phyloP scores from a whole-genome alignment of 2,329 filamentous ascomycete genomes.

The Alternaria brassicicola region DNA sequence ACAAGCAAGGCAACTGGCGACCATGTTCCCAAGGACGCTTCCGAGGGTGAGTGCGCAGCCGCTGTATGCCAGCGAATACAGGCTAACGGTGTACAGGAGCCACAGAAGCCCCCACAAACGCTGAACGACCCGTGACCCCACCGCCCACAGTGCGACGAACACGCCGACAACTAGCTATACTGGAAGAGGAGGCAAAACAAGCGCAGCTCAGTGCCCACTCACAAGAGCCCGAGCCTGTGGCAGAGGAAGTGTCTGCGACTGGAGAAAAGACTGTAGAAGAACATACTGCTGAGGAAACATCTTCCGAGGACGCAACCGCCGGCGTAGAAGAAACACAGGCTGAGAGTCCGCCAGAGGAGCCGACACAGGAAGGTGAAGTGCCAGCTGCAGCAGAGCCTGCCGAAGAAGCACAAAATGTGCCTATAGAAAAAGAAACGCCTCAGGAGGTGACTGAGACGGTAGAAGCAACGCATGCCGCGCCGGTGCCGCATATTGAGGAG shows the following conservation, averaged over 20 bases:
- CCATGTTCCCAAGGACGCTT: conserved; percentile 18
- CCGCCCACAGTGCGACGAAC: conserved; percentile 41
- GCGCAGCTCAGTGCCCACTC: conserved; percentile 23
- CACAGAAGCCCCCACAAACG: conserved; percentile 23
- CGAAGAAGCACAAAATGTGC: conserved; percentile 1
- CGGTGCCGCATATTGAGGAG: conserved; percentile 3
- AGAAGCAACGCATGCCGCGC: neutral
- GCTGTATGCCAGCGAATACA: neutral
- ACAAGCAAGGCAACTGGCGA: conserved; percentile 31
- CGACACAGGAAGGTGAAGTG: neutral
- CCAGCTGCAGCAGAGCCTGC: conserved; percentile 1
- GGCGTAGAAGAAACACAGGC: neutral
- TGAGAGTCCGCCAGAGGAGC: neutral
- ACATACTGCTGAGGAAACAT: neutral
- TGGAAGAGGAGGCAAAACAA: conserved; percentile 39
- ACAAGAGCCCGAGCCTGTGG: conserved; percentile 9
- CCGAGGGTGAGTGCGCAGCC: conserved; percentile 24
- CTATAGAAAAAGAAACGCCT: neutral
- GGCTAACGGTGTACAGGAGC: conserved; percentile 31
- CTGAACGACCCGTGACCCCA: conserved; percentile 32
- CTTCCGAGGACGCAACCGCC: conserved; percentile 4
- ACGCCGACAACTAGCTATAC: conserved; percentile 44
- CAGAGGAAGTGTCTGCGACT: conserved; percentile 1
- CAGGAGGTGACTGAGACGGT: neutral
- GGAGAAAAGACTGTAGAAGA: conserved; percentile 12